Base-by-base conservation (phyloP, 176 grass and related monocot genomes). In the maize (Zea mays) region DNA sequence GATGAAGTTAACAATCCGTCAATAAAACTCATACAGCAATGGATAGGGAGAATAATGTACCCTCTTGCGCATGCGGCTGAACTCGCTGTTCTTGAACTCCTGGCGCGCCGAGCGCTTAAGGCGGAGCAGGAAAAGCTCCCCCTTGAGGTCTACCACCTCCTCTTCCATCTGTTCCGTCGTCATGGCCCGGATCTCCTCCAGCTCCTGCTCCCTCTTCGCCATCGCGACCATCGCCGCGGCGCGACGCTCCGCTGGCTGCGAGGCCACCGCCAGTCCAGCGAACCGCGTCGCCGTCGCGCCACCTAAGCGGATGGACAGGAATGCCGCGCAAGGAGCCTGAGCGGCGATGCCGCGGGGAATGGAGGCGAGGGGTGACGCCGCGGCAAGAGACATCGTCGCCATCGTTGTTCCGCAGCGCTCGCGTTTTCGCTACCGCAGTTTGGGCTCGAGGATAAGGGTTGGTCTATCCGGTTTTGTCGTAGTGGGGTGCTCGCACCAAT, bases 121-220 rank as follows among this genome's bases (percentile, higher is more conserved):
- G 27, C 27, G 27, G 27, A 27, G 27, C 27, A 27, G 27, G 27
- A 27, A 27, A 27, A 27, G 27, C 27, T 27, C 27, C 27, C 27
- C 27, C 27, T 27, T 27, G 27, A 27, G 27, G 27, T 27, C 27
- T 27, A 27, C 27, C 27, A 27, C 27, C 27, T 27, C 27, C 27
- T 27, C 27, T 27, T 27, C 27, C 27, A 27, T 27, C 27, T 27
- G 27, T 27, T 27, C 27, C 27, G 27, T 27, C 27, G 27, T 27
- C 27, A 27, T 27, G 27, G 27, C 27, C 27, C 27, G 27, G 27
- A 27, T 94, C 77, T 94, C 88, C 86, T 89, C 84, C 86, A 97
- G 51, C 65, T 97, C 95, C 73, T 84, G 78, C 83, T 92, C 89
- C 72, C 91, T 27, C 91, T 97, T 94, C 59, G 79, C 89, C 91